Base-by-base conservation (phyloP, 2,329 filamentous ascomycete genomes). In the Plenodomus tracheiphilus region DNA sequence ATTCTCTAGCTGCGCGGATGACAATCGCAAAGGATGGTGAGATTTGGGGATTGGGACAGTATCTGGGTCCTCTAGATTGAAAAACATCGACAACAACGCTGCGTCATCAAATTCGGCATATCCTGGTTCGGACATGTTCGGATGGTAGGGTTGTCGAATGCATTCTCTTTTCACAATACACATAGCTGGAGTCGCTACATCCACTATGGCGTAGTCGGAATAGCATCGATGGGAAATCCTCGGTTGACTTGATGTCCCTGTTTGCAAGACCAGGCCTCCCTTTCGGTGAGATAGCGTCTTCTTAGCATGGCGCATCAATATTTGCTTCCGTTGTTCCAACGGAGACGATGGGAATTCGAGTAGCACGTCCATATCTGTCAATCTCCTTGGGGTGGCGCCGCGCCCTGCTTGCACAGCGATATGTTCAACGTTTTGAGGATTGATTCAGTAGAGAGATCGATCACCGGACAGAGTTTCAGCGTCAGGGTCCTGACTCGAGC, bases 401-500 rank as follows among this genome's bases (percentile, higher is more conserved):
- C 4, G 28, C 11, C 15, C 4, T 25, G 28, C 15, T 8, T 10
- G 13, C 11, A 15, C 13, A 4, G 13, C 9, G 28, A 4, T 15
- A 11, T 32, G 28, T 11, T 7, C 11, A 15, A 8, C 4, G 4
- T 32, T 6, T 32, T 15, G 6, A 11, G 7, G 9, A 8, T 32
- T 32, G 28, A 32, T 15, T 10, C 22, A 25, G 22, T 32, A 11
- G 4, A 11, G 15, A 32, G 28, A 32, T 32, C 28, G 28, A 32
- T 11, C 28, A 15, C 28, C 28, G 11, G 28, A 32, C 28, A 32
- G 6, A 6, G 8, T 32, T 15, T 32, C 28, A 15, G 28, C 28
- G 28, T 32, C 28, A 53, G 49, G 52, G 44, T 47, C 46, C 40
- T 56, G 55, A 54, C 47, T 54, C 54, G 39, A 38, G 6, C 28